Evolutionary conservation across 495 filamentous ascomycete genomes (phyloP), one percentile per base, ranked within the genome.

Genomic region (Clavariopsis aquatica): DNA sequence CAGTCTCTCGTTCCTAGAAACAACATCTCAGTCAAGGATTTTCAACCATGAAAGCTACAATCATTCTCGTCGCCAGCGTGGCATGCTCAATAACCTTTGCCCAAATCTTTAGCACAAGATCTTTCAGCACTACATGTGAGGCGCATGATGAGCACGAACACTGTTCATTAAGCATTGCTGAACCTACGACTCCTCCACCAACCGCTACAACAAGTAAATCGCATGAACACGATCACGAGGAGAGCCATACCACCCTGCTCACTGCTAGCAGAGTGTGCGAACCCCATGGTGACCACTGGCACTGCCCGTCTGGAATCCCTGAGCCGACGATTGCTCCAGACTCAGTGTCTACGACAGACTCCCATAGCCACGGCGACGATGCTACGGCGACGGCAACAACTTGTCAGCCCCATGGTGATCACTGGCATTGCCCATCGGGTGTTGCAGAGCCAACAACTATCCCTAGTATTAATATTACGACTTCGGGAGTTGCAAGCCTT

Each of bases 91-190:
- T 13, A 6, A 36, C 13, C 31, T 13, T 36, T 13, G 31, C 31
- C 13, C 31, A 36, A 36, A 36, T 13, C 13, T 36, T 36, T 6
- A 36, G 6, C 31, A 36, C 31, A 13, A 6, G 6, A 6, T 6
- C 13, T 13, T 6, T 13, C 31, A 36, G 6, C 31, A 13, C 31
- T 36, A 13, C 6, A 13, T 49, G 56, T 27, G 23, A 46, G 10
- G 41, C 43, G n/a, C 56, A 59, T 23, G 56, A 19, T 13, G 56
- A 59, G 15, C 56, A 59, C 27, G 47, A 43, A 43, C 56, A 59
- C 56, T 59, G 56, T 27, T 43, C 56, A 3, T 59, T 43, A 10
- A 23, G 56, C 2, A 43, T 59, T 59, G 12, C 56, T 4, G 56
- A 59, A 27, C 41, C 56, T 6, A 49, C 56, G 3, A 59, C 56